Conservation (phyloP, 2,329 filamentous ascomycete genomes). For the Aspergillus terreus region DNA sequence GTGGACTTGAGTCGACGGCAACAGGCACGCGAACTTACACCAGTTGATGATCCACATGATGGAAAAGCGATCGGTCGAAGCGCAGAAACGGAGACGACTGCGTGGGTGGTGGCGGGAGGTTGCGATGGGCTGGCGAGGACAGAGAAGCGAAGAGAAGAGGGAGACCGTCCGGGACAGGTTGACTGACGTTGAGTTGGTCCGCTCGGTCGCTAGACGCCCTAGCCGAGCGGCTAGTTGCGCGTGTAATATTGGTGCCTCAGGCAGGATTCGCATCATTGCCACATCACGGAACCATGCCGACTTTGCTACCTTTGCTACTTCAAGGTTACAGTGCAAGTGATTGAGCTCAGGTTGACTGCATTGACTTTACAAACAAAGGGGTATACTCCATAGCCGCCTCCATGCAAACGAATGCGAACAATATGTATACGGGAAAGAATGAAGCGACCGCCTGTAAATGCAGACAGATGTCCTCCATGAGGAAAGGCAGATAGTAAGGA, state of each 20-base stretch:
- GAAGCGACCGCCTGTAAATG: conserved; percentile 25
- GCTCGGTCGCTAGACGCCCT: conserved; percentile 14
- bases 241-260: not conserved
- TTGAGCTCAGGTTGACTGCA: not conserved
- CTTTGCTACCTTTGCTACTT: no score
- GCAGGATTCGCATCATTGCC: conserved; percentile 6
- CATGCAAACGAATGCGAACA: conserved; percentile 18
- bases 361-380: conserved; percentile 26
- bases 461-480: conserved; percentile 20
- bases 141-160: conserved; percentile 18
- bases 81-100: conserved; percentile 7
- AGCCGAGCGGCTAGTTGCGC: conserved; percentile 17
- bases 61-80: conserved; percentile 6
- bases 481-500: conserved; percentile 11
- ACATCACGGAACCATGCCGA: no score
- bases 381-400: conserved; percentile 30
- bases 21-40: conserved; percentile 59
- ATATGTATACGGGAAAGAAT: conserved; percentile 17
- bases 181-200: conserved; percentile 22
- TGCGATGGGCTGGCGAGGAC: conserved; percentile 2
- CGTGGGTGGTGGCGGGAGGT: conserved; percentile 13
- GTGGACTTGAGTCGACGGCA: no score
- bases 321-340: no score
- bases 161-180: conserved; percentile 24
- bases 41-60: conserved; percentile 92